Conservation (phyloP, 257 asterid species). For the Henckelia pumila region DNA sequence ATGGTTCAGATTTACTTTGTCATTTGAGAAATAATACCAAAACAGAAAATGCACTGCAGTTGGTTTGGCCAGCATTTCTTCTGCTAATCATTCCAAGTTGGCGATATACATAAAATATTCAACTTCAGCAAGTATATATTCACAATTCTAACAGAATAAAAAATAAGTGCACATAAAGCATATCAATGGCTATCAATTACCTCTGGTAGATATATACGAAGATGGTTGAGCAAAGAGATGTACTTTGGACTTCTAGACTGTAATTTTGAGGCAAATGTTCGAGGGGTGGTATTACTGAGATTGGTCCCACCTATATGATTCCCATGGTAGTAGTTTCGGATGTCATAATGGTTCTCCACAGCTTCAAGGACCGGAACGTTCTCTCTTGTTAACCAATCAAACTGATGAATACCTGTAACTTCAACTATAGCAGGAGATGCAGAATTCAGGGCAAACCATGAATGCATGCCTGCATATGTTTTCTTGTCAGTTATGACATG, state of each 20-base stretch:
- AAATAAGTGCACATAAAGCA: too few relatives aligned
- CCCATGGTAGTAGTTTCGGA: constrained; percentile 93
- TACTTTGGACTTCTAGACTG: constrained; percentile 96
- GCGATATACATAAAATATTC: too few relatives aligned
- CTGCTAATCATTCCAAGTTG: too few relatives aligned
- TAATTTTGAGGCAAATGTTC: constrained; percentile 86
- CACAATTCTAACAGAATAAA: too few relatives aligned
- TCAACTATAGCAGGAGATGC: constrained; percentile 83
- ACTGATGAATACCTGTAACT: constrained; percentile 97
- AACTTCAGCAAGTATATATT: too few relatives aligned
- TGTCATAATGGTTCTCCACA: constrained; percentile 75
- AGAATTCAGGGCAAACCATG: constrained; percentile 95
- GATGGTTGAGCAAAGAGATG: constrained; percentile 94
- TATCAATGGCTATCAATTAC: constrained; percentile 33
- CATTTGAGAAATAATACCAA: too few relatives aligned
- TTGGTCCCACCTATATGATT: constrained; percentile 86
- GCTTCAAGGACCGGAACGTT: constrained; percentile 97
- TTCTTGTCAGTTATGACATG: constrained; percentile 98
- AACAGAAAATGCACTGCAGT: too few relatives aligned
- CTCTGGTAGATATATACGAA: constrained; percentile 97
- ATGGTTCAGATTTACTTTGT: too few relatives aligned
- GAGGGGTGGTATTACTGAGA: constrained; percentile 78
- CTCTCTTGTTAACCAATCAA: constrained; percentile 97
- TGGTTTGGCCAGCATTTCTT: too few relatives aligned
- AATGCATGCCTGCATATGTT: constrained; percentile 99